These are phyloP conservation scores for Euphorbia pulcherrima DNA, from an alignment of 345 rosid species.

Conservation along the genomic window DNA sequence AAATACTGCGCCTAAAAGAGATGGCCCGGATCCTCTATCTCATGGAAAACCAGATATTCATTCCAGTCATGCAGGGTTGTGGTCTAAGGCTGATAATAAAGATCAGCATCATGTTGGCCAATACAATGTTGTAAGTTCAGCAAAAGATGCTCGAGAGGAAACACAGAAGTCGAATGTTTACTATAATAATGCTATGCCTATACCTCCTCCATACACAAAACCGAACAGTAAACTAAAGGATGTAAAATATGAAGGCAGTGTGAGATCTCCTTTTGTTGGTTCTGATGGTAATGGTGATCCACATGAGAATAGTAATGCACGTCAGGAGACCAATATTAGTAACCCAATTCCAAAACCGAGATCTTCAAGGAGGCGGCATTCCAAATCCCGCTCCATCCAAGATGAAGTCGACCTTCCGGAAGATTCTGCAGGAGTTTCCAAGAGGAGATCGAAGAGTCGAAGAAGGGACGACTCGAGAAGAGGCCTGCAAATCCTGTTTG, in stretches of 20 bases:
- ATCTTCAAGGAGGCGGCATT: conserved; percentile 57
- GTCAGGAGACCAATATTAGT: conserved; percentile 27
- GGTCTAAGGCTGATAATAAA: conserved; percentile 28
- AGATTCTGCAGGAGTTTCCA: conserved; percentile 27
- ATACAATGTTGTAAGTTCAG: conserved; percentile 23
- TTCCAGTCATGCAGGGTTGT: conserved; percentile 23
- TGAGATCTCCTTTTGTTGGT: conserved; percentile 27
- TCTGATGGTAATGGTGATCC: conserved; percentile 26
- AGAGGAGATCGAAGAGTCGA: conserved; percentile 52
- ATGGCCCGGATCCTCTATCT: conserved; percentile 18
- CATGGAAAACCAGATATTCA: conserved; percentile 24
- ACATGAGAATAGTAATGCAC: conserved; percentile 15
- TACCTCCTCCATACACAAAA: conserved; percentile 79
- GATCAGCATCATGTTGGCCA: conserved; percentile 27
- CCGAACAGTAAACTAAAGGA: conserved; percentile 45
- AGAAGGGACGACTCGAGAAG: conserved; percentile 59
- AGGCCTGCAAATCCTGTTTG: conserved; percentile 62
- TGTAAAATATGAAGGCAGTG: conserved; percentile 22
- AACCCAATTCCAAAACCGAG: conserved; percentile 47
- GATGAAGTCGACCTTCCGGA: conserved; percentile 35
- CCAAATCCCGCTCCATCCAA: conserved; percentile 35
- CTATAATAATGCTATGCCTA: conserved; percentile 45
- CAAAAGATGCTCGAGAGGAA: conserved; percentile 34
- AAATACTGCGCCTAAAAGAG: conserved; percentile 34
- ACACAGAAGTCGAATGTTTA: conserved; percentile 35